Base-by-base conservation (phyloP, 345 rosid genomes). In the Passiflora organensis region DNA sequence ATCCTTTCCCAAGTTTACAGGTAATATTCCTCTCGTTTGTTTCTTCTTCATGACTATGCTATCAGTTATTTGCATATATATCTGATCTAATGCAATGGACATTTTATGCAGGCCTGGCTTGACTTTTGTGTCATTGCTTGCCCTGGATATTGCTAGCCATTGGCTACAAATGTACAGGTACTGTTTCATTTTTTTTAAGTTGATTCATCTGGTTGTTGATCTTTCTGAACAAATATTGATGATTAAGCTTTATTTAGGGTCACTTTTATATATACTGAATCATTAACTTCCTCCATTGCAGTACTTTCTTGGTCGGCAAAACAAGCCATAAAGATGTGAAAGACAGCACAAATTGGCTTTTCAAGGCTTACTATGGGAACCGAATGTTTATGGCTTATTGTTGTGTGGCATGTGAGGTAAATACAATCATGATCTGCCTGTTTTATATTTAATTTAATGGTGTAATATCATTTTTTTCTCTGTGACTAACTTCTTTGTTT, bases 141-240 rank as follows among this genome's bases (percentile, higher is more conserved):
- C 98, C 22, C 67, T 91, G 19, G 98, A 91, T 78, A 84, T 91
- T 50, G 83, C 76, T 53, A 88, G 96, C 71, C 98, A 91, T 65
- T 91, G 95, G 96, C 79, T 91, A 37, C 99, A 86, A 75, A 84
- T 91, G 95, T 86, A 86, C 74, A 91, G 96, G 96, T 88, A 73
- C 51, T 68, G 21, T 39, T 43, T 37, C 51, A 13, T 44, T 28
- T 32, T 39, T 5, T 44, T 16, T 44, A 13, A 34, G 6, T 1
- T 56, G 21, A 3, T 20, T 10, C 5, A 25, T 24, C 9, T 16
- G 25, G 2, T 6, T 14, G 13, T 6, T 13, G 6, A 18, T 56
- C 15, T 20, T n/a, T 41, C 37, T 36, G 13, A 12, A 43, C 41
- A 51, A 11, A 19, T 37, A 13, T 59, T 49, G 16, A 39, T 6